Conservation (phyloP, 192 early-diverging fungal genomes). For the Coemansia sp. region DNA sequence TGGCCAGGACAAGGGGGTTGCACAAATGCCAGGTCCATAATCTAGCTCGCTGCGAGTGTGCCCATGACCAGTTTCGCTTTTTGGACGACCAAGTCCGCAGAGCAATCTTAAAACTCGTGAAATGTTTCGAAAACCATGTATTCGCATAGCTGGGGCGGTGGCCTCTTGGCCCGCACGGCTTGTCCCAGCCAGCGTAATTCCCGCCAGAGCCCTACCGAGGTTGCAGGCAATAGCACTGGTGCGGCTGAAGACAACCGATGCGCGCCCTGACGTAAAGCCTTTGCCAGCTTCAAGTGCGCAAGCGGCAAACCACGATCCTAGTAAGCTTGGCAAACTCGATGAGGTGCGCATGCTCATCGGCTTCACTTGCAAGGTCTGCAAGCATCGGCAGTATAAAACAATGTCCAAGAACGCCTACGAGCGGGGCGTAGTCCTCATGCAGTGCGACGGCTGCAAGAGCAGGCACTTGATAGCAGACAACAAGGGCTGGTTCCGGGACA, state of each 20-base stretch:
- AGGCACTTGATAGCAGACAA: constrained; percentile 96
- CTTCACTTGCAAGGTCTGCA: constrained; percentile 95
- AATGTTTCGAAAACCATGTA: not conserved
- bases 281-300: not conserved
- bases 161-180: not conserved
- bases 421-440: constrained; percentile 91
- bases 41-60: not conserved
- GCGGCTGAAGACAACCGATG: constrained; percentile 14
- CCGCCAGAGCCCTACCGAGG: not conserved
- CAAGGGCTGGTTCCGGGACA: constrained; percentile 88
- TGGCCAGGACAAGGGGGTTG: not conserved
- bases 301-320: not conserved
- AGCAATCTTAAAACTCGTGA: not conserved
- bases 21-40: not conserved
- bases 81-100: not conserved
- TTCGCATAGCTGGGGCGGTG: not conserved
- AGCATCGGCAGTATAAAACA: constrained; percentile 75
- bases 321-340: not conserved
- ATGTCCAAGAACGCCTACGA: constrained; percentile 92
- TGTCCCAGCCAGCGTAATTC: not conserved
- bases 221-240: not conserved
- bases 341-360: constrained; percentile 70
- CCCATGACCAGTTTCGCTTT: not conserved
- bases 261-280: not conserved
- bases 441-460: constrained; percentile 87